Evolutionary conservation across 2,329 filamentous ascomycete species (phyloP).

Genomic region (Fusarium pseudograminearum): DNA sequence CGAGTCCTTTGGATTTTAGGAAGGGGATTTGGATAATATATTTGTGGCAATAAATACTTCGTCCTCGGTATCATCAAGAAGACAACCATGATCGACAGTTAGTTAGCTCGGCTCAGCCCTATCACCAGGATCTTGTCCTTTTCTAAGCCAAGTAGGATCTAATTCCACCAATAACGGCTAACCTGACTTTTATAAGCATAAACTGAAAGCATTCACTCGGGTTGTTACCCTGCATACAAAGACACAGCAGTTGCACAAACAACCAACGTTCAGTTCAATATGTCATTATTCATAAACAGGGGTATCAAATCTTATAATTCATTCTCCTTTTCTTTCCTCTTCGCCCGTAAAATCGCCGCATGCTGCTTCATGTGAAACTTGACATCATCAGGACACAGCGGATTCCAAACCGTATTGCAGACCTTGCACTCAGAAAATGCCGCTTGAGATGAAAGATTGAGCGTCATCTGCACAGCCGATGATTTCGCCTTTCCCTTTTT

Average conservation of each 20-base stretch:
- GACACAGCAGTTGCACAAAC: too few species aligned
- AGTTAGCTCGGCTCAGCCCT: slow-evolving; percentile 8
- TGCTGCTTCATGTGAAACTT: slow-evolving; percentile 58
- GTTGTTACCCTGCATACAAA: neutral
- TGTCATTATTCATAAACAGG: slow-evolving; percentile 35
- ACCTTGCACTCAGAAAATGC: slow-evolving; percentile 59
- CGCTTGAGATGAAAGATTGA: slow-evolving; percentile 58
- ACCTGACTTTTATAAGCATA: neutral
- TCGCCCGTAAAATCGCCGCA: slow-evolving; percentile 49
- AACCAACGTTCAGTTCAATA: too few species aligned
- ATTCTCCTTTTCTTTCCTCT: slow-evolving; percentile 42
- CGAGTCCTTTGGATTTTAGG: too few species aligned
- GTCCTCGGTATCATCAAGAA: neutral
- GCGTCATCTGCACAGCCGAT: slow-evolving; percentile 56
- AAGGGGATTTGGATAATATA: too few species aligned
- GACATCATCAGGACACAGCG: slow-evolving; percentile 58
- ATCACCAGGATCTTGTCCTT: neutral
- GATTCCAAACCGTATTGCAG: slow-evolving; percentile 60
- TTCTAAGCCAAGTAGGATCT: neutral
- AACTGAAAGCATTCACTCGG: neutral
- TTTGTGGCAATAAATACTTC: neutral
- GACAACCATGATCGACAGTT: slow-evolving; percentile 1
- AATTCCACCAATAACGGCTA: neutral
- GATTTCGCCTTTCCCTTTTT: slow-evolving; percentile 42
- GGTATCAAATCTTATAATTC: slow-evolving; percentile 46